Percentiles rank a stretch among this genome's conserved stretches.
phyloP scores from a whole-genome alignment of 2,329 filamentous ascomycete genomes.

The Sarocladiaceae sp. region DNA sequence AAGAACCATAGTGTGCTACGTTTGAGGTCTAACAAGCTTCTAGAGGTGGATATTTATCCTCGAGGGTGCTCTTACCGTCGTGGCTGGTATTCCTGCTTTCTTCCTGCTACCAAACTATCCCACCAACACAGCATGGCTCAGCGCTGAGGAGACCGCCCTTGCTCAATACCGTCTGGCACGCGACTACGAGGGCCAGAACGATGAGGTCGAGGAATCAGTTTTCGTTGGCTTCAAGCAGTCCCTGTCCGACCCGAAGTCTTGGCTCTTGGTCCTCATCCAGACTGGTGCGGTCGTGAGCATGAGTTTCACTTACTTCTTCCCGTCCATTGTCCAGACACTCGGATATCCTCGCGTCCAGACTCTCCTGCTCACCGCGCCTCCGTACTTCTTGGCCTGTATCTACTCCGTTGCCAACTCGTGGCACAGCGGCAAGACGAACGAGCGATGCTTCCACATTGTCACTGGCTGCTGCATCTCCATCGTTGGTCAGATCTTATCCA shows the following conservation, averaged over 20 bases:
- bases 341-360: slow-evolving; percentile 18
- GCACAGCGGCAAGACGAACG: slow-evolving; percentile 4
- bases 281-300: slow-evolving; percentile 12
- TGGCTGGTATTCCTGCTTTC: slow-evolving; percentile 15
- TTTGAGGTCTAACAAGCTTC: not conserved
- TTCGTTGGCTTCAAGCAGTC: slow-evolving; percentile 21
- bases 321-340: slow-evolving; percentile 23
- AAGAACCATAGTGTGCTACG: no score
- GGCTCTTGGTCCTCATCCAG: slow-evolving; percentile 23
- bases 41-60: slow-evolving; percentile 23
- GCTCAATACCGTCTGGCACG: slow-evolving; percentile 14
- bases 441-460: slow-evolving; percentile 10
- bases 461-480: slow-evolving; percentile 6
- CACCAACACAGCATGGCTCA: slow-evolving; percentile 17
- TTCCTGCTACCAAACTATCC: slow-evolving; percentile 21
- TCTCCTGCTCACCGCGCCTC: slow-evolving; percentile 25
- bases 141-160: slow-evolving; percentile 5
- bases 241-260: slow-evolving; percentile 29
- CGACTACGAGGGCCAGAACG: no score
- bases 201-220: no score
- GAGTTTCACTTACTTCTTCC: slow-evolving; percentile 19
- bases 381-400: slow-evolving; percentile 22
- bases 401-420: slow-evolving; percentile 13
- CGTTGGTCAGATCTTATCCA: slow-evolving; percentile 8
- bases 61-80: slow-evolving; percentile 19